phyloP scores from a whole-genome alignment of 768 basidiomycete species.

The Tylopilus felleus region DNA sequence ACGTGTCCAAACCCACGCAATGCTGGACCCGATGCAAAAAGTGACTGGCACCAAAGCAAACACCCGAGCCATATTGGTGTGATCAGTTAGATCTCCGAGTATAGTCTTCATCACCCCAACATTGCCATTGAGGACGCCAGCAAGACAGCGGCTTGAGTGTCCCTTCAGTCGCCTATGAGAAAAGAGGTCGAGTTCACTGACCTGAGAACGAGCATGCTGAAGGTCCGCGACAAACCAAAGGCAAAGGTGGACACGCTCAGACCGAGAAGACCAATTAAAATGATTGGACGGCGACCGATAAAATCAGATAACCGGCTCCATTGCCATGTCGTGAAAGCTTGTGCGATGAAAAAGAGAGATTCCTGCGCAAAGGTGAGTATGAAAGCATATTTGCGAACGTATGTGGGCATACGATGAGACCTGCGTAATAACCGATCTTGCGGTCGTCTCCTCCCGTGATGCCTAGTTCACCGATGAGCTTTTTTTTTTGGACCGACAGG shows the following conservation, averaged over 20 bases:
- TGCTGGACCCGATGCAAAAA: neutral
- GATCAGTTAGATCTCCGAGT: neutral
- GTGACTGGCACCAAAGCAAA: neutral
- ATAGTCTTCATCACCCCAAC: slow-evolving; percentile 35
- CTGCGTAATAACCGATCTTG: slow-evolving; percentile 54
- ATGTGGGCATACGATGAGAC: slow-evolving; percentile 44
- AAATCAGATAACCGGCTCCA: slow-evolving; percentile 64
- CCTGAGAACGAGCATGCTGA: slow-evolving; percentile 55
- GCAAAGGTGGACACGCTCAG: slow-evolving; percentile 48
- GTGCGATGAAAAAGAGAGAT: slow-evolving; percentile 58
- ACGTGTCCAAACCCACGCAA: neutral
- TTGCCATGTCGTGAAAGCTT: slow-evolving; percentile 55
- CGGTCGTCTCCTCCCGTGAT: slow-evolving; percentile 23
- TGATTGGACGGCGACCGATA: slow-evolving; percentile 57
- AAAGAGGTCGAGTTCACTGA: slow-evolving; percentile 6
- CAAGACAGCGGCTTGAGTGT: slow-evolving; percentile 31
- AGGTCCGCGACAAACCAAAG: slow-evolving; percentile 61
- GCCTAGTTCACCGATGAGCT: too few relatives aligned
- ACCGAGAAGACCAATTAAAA: slow-evolving; percentile 56
- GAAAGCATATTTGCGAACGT: neutral
- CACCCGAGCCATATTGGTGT: neutral
- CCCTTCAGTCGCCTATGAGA: slow-evolving; percentile 2
- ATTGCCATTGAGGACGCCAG: slow-evolving; percentile 41
- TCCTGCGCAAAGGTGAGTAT: slow-evolving; percentile 37
- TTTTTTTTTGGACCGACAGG: too few relatives aligned